Evolutionary conservation across 345 rosid genomes (phyloP), one percentile per base, ranked within the genome.

Genomic region (Heritiera fomes): DNA sequence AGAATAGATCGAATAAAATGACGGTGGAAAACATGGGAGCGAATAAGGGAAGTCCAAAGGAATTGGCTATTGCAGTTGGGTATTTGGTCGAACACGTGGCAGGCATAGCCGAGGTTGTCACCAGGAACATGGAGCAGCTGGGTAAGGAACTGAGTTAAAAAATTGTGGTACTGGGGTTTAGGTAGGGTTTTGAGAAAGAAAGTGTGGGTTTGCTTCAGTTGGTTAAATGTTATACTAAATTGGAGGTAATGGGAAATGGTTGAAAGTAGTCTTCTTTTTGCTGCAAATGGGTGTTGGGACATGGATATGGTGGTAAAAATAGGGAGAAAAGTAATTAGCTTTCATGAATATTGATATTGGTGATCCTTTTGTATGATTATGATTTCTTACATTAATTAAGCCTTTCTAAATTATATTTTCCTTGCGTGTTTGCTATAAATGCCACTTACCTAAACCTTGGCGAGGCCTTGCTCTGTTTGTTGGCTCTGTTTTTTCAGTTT

Each of bases 61-160:
- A 66, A 87, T 64, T 64, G 80, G 2, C 17, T 77, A 32, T 71
- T 77, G 49, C 83, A n/a, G 7, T 80, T 50, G 76, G 86, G 85
- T 45, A 85, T 83, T 79, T 53, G 68, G 73, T 84, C 89, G 77
- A 87, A 87, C 85, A 87, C 58, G 52, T 58, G 80, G 82, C 62
- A 79, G 15, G 86, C 86, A 70, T 85, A 85, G 41, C 72, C 14
- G 40, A 85, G 69, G 79, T 85, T 83, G 65, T 84, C 82, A 53
- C 79, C 75, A 11, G 84, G 75, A 0, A 71, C 0, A 13, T 2
- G 4, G 4, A 83, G 70, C 0, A 84, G 76, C 53, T 75, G 77
- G 71, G 34, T 62, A 40, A 84, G 80, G 38, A 84, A 79, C 7
- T 13, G 72, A 52, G 73, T 50, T 40, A 77, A 66, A 28, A 73